Evolutionary conservation across 345 rosid species (phyloP), one percentile per base, ranked within the genome.

Genomic region (Gossypium herbaceum): DNA sequence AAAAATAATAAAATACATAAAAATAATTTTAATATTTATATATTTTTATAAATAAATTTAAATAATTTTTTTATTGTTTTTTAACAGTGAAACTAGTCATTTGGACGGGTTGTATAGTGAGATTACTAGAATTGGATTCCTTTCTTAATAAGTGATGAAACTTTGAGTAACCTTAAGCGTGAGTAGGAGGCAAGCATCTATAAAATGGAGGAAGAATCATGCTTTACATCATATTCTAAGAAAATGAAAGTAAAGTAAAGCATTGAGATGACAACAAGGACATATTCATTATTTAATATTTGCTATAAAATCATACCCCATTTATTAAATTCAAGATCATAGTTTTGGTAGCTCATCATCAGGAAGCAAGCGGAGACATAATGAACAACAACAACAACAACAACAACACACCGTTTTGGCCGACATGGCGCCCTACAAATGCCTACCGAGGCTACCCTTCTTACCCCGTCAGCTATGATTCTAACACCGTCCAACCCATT

Each of bases 131-230:
- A 71, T 71, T 19, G 11, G 74, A 71, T 71, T 55, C 74, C 29
- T 71, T 56, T 19, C 64, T 71, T 71, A 3, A 7, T 19, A 6
- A 11, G 12, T 27, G 19, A 29, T 29, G 34, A 19, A 71, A 71
- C 12, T 19, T 41, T 39, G 10, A 11, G 6, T 1, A 52, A 17
- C 12, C 16, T 1, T 10, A 54, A 19, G 62, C 73, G 24, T 71
- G 27, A 11, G 11, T 2, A n/a, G 51, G 12, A 15, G 63, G 74
- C 48, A 71, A 56, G 74, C 64, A 54, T 71, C 51, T 55, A n/a
- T 15, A 12, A 19, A 71, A 39, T 71, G 64, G 74, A 56, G 63
- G 34, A 56, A 56, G 74, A 71, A 71, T 71, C 64, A 55, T 29
- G 29, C 74, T 71, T 71, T 41, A 71, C 48, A 39, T 56, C 51